Evolutionary conservation across 495 filamentous ascomycete species (phyloP), one percentile per base, ranked within the genome.

Genomic region (Neurospora hispaniola): DNA sequence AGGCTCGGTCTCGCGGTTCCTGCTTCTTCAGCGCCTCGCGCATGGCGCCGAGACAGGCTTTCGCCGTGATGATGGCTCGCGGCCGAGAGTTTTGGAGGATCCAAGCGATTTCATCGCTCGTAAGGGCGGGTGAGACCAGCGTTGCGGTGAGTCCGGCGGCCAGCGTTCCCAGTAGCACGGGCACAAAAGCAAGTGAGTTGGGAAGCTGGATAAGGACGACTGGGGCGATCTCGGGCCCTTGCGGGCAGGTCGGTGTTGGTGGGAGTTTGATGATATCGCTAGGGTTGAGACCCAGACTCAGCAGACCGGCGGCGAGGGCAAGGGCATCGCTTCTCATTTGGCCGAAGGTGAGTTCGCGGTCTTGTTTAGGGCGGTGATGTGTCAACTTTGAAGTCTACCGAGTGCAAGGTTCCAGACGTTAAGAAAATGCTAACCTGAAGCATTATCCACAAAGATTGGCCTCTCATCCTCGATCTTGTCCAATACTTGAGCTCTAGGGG

Each of bases 201-300:
- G 79, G 79, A 10, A 81, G 74, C 71, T 81, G 79, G 75, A 81
- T 76, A n/a, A 81, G 76, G 35, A 81, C 76, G 42, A 81, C 68
- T 9, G 78, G 79, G 2, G 79, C 77, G 72, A 81, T 74, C 71
- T 81, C 77, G 69, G 79, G 73, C 4, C 79, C 79, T 12, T 70
- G 27, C 5, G 74, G 76, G 70, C 79, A 81, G 3, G 77, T 74
- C 12, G 77, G 43, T 3, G 79, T 81, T 1, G 79, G 76, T 23
- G 79, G 79, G 5, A 81, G 78, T 42, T 76, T 81, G 70, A 70
- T 42, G 31, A 78, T 69, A 10, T 78, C 48, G 31, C 66, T 71
- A 7, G 78, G 76, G 69, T 76, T 70, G 9, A 80, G 76, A 11
- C 75, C 73, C 41, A 80, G 75, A n/a, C 31, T 11, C 27, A 76